Evolutionary conservation across 2,329 filamentous ascomycete species (phyloP).

Genomic region (Curvularia eragrostidis): DNA sequence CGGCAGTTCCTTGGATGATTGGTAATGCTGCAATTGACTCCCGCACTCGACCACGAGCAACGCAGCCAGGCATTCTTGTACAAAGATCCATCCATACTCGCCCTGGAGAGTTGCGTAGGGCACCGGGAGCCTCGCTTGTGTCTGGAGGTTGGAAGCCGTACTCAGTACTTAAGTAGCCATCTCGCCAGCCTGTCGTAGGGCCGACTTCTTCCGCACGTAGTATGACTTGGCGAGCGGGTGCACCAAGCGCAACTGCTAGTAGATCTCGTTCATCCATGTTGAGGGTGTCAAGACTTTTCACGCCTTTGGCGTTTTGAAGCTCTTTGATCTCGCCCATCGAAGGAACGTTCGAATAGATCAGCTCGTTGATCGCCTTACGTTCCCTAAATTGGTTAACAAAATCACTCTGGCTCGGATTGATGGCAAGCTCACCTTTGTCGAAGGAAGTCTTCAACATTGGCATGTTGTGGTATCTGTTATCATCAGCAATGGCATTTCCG

Average conservation of each 20-base stretch:
- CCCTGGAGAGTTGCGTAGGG: conserved; percentile 57
- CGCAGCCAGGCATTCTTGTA: conserved; percentile 61
- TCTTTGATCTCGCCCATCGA: conserved; percentile 38
- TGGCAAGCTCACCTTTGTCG: conserved; percentile 27
- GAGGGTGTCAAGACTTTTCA: conserved; percentile 58
- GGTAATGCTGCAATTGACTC: conserved; percentile 59
- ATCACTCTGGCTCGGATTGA: not conserved
- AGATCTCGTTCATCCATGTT: conserved; percentile 58
- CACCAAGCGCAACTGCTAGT: conserved; percentile 61
- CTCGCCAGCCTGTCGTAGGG: conserved; percentile 59
- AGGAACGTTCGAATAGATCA: conserved; percentile 35
- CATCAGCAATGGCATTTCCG: conserved; percentile 3
- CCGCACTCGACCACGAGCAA: conserved; percentile 58
- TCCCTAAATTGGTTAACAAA: conserved; percentile 22
- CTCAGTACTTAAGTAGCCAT: conserved; percentile 60
- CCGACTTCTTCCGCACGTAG: conserved; percentile 62
- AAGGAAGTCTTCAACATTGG: conserved; percentile 30
- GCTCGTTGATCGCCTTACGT: conserved; percentile 37
- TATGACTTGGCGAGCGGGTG: conserved; percentile 62
- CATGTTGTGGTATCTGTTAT: conserved; percentile 27
- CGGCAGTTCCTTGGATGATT: conserved; percentile 57
- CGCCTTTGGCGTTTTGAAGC: conserved; percentile 36
- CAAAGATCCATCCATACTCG: conserved; percentile 63
- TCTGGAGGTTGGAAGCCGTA: conserved; percentile 62
- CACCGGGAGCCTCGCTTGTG: conserved; percentile 58